Percentiles rank a stretch among this genome's conserved stretches.
These are phyloP conservation scores for Metarhizium robertsii DNA, from an alignment of 2,329 filamentous ascomycete genomes.

Conservation along the genomic window DNA sequence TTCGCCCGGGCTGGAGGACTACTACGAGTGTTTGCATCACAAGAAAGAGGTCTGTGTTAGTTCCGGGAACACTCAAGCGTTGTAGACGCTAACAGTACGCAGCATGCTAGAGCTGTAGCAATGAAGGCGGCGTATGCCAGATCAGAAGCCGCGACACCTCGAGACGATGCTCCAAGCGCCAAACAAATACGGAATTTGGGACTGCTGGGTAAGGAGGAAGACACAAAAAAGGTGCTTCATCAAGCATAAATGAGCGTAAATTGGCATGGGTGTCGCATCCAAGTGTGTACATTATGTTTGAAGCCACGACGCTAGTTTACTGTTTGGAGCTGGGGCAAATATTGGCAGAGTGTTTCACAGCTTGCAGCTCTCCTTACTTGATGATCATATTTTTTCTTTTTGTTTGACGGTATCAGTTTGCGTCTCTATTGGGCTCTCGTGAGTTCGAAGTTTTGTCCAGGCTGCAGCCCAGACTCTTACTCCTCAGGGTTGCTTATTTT, in stretches of 20 bases:
- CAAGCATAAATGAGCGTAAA: constrained; percentile 6
- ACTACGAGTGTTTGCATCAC: constrained; percentile 98
- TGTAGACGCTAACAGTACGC: constrained; percentile 12
- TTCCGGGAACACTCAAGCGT: not conserved
- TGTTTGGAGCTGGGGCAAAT: not conserved
- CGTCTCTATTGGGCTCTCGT: too few species aligned
- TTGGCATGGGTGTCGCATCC: not conserved
- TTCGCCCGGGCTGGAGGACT: constrained; percentile 77
- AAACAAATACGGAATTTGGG: constrained; percentile 84
- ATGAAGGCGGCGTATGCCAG: constrained; percentile 82
- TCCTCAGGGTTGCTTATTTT: too few species aligned
- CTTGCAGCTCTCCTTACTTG: not conserved
- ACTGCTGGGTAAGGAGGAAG: constrained; percentile 73
- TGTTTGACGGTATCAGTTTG: not conserved
- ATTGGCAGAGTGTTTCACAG: not conserved
- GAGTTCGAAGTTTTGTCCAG: not conserved
- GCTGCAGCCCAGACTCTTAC: too few species aligned
- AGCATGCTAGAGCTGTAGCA: constrained; percentile 70
- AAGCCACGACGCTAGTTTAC: not conserved
- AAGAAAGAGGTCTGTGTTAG: constrained; percentile 77
- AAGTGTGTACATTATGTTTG: not conserved
- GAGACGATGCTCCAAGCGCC: constrained; percentile 72
- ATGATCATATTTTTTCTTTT: too few species aligned
- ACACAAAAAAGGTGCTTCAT: constrained; percentile 53
- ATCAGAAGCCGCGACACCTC: constrained; percentile 61